Evolutionary conservation across 257 asterid species (phyloP), one percentile per base, ranked within the genome.

Genomic region (Solanum pimpinellifolium): DNA sequence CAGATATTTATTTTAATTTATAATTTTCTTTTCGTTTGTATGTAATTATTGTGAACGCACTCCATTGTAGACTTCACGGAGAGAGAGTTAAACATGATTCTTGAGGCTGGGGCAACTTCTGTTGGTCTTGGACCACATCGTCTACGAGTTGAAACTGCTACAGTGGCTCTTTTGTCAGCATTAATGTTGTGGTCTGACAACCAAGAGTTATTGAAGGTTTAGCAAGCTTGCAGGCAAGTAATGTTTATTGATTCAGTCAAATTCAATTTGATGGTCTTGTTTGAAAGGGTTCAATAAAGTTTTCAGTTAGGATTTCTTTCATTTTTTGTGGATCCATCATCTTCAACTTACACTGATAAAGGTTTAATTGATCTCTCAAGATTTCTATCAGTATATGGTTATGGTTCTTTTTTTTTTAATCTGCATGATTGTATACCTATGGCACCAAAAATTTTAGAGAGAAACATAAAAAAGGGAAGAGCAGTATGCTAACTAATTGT

Each of bases 81-180:
- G 92, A 87, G 83, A 88, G 99, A 97, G 92, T 85, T 91, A 89
- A 92, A 88, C 77, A 90, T 92, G 88, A 90, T 94, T 62, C 90
- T 52, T 83, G 96, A 94, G 90, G 97, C 96, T 23, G 99, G 98
- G 70, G 98, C 96, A 70, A 90, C 85, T 88, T 91, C 95, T 62
- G 94, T 93, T 87, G 97, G 98, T 84, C 95, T 97, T 47, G 99
- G 99, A 68, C 96, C 99, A 70, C 95, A 93, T 86, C 99, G 98
- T 69, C 91, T 97, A 46, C 97, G 98, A 44, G 99, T 96, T 90
- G 99, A 97, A 92, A 97, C 99, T 35, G 99, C 99, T 87, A 92
- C 99, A 21, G 44, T 97, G 60, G 91, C 98, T 87, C 92, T 97
- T 77, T 94, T 97, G 88, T 92, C 99, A 56, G 91, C 97, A 84